A percentile compares a stretch with the other conserved stretches of the same genome.
These are phyloP conservation scores for Schizothecium vesticola DNA, from an alignment of 495 filamentous ascomycete genomes.

Conservation along the genomic window DNA sequence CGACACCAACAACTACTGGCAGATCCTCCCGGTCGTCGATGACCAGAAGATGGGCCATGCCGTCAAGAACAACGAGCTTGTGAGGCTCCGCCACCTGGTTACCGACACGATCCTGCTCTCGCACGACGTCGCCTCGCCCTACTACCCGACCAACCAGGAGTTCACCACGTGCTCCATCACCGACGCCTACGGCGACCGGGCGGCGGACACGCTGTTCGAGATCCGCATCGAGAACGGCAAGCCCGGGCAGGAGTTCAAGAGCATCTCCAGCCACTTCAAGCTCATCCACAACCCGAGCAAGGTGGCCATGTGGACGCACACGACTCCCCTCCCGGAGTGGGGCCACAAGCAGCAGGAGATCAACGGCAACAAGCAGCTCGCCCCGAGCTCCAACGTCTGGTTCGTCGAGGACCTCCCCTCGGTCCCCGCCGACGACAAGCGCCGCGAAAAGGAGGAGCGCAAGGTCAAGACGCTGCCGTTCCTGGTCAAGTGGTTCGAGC, in stretches of 20 bases:
- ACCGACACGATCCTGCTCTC: constrained; percentile 85
- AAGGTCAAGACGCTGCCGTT: constrained; percentile 81
- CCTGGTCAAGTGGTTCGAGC: constrained; percentile 89
- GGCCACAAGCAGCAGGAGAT: constrained; percentile 96
- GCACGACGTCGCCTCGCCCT: constrained; percentile 98
- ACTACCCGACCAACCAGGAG: constrained; percentile 96
- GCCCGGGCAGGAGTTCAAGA: constrained; percentile 75
- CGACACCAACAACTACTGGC: constrained; percentile 98
- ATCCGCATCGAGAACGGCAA: constrained; percentile 86
- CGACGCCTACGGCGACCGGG: constrained; percentile 68
- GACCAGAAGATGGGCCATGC: constrained; percentile 50
- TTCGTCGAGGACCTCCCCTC: constrained; percentile 85
- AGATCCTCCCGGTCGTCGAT: constrained; percentile 67
- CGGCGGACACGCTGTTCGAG: constrained; percentile 91
- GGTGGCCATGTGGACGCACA: constrained; percentile 98
- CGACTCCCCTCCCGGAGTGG: constrained; percentile 91
- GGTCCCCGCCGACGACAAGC: constrained; percentile 59
- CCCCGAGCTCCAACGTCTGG: constrained; percentile 90
- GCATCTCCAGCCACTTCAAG: constrained; percentile 87
- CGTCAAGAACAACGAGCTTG: constrained; percentile 79
- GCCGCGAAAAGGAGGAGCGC: constrained; percentile 63
- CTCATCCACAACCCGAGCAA: constrained; percentile 87
- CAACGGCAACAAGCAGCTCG: constrained; percentile 96
- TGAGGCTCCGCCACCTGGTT: constrained; percentile 81
- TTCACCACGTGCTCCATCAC: constrained; percentile 79